Conservation (phyloP, 2,329 filamentous ascomycete species). For the Pseudocercospora crystallina region DNA sequence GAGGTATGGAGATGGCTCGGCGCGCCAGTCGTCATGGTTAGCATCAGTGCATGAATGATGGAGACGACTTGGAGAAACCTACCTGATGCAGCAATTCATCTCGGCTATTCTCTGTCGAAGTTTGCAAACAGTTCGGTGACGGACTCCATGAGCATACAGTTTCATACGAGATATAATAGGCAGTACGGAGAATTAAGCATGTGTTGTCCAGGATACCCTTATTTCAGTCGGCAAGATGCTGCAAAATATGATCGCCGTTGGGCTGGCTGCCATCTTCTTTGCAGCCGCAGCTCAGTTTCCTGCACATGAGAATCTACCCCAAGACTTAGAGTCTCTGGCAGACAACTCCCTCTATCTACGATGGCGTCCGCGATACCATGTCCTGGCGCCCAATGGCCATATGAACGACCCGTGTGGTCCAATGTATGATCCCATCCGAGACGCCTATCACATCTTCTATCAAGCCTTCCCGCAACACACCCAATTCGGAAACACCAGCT, state of each 20-base stretch:
- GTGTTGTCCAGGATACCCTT: neutral
- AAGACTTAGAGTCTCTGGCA: neutral
- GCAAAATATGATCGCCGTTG: neutral
- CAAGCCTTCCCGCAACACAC: slow-evolving; percentile 49
- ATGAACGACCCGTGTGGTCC: slow-evolving; percentile 52
- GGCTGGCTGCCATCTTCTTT: neutral
- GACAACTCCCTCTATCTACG: slow-evolving; percentile 10
- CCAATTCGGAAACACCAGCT: slow-evolving; percentile 46
- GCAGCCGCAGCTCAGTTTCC: slow-evolving; percentile 1
- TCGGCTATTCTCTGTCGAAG: neutral
- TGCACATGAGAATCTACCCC: slow-evolving; percentile 1
- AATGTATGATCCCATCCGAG: slow-evolving; percentile 47
- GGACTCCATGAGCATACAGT: neutral
- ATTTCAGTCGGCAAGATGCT: neutral
- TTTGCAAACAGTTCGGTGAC: neutral
- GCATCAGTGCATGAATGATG: too few species aligned
- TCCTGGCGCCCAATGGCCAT: slow-evolving; percentile 47
- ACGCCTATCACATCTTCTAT: slow-evolving; percentile 52
- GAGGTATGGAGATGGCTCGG: neutral
- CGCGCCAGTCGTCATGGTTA: neutral
- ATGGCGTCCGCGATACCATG: slow-evolving; percentile 41
- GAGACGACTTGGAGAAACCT: too few species aligned
- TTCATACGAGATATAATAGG: neutral
- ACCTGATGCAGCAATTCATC: too few species aligned
- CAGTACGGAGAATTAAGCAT: neutral